These are phyloP conservation scores for Brettanomyces sp. DNA, from an alignment of 805 yeast genomes.

Conservation along the genomic window DNA sequence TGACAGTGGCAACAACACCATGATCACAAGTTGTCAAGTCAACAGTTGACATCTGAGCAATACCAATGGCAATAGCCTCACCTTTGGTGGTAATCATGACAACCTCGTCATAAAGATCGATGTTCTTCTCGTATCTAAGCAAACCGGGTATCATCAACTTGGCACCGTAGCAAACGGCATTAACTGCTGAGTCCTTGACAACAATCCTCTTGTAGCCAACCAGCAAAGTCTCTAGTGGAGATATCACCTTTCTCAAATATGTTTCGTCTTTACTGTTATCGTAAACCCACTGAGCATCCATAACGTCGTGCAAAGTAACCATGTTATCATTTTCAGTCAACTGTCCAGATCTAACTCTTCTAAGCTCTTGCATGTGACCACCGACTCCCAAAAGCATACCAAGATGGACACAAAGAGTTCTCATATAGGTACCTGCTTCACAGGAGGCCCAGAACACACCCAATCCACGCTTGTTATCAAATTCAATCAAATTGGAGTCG, in stretches of 20 bases:
- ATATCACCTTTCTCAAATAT: constrained; percentile 85
- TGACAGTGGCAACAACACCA: constrained; percentile 96
- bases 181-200: constrained; percentile 85
- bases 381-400: constrained; percentile 99
- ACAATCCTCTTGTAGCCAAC: constrained; percentile 96
- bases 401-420: constrained; percentile 96
- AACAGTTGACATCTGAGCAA: constrained; percentile 98
- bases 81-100: constrained; percentile 98
- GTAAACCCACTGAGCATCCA: constrained; percentile 97
- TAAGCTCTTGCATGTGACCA: constrained; percentile 99
- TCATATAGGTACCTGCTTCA: constrained; percentile 99
- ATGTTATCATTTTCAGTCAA: constrained; percentile 80
- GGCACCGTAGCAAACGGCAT: constrained; percentile 98
- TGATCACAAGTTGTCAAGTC: constrained; percentile 96
- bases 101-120: constrained; percentile 94
- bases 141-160: constrained; percentile 98
- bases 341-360: constrained; percentile 98
- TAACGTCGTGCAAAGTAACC: constrained; percentile 93
- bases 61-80: constrained; percentile 97
- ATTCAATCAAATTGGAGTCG: constrained; percentile 91
- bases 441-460: constrained; percentile 99
- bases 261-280: constrained; percentile 97
- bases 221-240: constrained; percentile 88
- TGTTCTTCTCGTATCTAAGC: constrained; percentile 94
- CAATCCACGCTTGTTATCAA: constrained; percentile 91